A percentile compares a stretch with the other conserved stretches of the same genome.
phyloP scores from a whole-genome alignment of 176 grass and related monocot species.

The Stipa capillata region DNA sequence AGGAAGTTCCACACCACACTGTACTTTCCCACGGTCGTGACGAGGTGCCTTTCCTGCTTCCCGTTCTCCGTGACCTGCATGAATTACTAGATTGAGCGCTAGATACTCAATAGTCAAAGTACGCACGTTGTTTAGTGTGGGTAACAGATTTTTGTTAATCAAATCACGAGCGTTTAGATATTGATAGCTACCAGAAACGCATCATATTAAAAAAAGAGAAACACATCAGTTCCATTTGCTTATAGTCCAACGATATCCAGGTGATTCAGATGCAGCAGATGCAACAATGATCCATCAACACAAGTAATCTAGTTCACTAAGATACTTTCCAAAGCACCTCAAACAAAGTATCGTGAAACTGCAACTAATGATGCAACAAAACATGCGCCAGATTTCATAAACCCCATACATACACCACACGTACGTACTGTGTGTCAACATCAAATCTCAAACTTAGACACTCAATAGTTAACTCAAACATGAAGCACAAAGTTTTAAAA shows the following conservation, averaged over 20 bases:
- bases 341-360: neutral
- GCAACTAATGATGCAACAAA: neutral
- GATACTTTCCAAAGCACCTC: neutral
- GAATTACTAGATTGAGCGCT: neutral
- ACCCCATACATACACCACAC: neutral
- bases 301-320: neutral
- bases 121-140: no score
- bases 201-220: no score
- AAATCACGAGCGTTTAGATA: no score
- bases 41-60: slow-evolving; percentile 82
- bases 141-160: no score
- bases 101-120: neutral
- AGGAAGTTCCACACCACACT: slow-evolving; percentile 91
- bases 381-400: neutral
- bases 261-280: neutral
- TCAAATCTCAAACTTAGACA: neutral
- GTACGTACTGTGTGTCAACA: neutral
- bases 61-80: slow-evolving; percentile 70
- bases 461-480: neutral
- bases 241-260: neutral
- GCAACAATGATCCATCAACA: neutral
- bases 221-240: neutral
- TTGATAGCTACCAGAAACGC: no score
- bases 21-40: slow-evolving; percentile 81
- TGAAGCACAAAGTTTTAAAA: neutral